Conservation (phyloP, 2,329 filamentous ascomycete species). For the Neopestalotiopsis sp. region DNA sequence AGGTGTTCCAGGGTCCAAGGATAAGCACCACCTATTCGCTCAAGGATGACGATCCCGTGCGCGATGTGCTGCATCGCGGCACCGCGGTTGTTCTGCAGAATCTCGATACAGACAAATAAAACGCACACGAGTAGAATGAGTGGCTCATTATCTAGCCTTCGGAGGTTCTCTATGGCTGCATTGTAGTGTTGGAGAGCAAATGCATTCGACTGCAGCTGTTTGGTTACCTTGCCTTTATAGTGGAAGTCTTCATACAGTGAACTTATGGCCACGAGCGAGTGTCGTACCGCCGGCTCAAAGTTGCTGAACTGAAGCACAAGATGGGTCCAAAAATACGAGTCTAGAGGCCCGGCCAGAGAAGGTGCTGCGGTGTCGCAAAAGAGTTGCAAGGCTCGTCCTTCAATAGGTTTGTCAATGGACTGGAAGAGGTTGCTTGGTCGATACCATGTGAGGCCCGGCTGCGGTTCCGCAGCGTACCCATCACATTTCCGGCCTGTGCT, state of each 20-base stretch:
- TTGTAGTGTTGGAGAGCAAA: conserved; percentile 48
- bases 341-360: conserved; percentile 39
- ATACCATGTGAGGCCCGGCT: conserved; percentile 37
- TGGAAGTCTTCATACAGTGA: conserved; percentile 39
- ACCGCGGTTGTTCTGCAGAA: conserved; percentile 41
- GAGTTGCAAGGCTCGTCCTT: conserved; percentile 41
- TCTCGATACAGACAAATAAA: conserved; percentile 50
- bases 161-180: conserved; percentile 40
- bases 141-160: conserved; percentile 36
- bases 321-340: conserved; percentile 47
- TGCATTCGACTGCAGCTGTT: conserved; percentile 26
- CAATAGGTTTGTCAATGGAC: conserved; percentile 27
- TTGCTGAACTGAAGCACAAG: conserved; percentile 42
- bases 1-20: conserved; percentile 39
- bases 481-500: conserved; percentile 38
- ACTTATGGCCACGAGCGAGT: conserved; percentile 45
- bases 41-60: conserved; percentile 44
- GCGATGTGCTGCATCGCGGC: conserved; percentile 42
- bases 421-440: conserved; percentile 37
- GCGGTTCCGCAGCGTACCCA: conserved; percentile 31
- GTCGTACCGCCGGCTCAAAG: conserved; percentile 42
- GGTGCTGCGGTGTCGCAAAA: conserved; percentile 44
- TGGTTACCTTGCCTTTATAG: background rate
- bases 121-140: conserved; percentile 45
- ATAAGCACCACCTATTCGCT: conserved; percentile 28